Conservation (phyloP, 768 basidiomycete genomes). For the Boletus insuetus region DNA sequence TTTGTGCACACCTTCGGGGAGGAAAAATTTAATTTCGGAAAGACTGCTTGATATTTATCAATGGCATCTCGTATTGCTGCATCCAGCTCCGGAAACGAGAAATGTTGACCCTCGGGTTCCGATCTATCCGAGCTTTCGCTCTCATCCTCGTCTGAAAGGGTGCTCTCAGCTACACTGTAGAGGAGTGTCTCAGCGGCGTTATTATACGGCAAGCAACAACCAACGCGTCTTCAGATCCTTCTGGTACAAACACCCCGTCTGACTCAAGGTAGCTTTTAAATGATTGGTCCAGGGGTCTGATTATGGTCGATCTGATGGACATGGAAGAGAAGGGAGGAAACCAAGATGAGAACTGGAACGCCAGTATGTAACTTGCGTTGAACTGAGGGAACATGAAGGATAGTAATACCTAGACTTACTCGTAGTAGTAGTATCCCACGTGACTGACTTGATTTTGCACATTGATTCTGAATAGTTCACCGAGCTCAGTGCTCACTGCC, state of each 20-base stretch:
- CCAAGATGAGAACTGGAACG: slow-evolving; percentile 86
- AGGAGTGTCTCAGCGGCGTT: background rate
- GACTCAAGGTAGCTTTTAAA: slow-evolving; percentile 74
- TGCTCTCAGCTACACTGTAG: slow-evolving; percentile 49
- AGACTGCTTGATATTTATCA: slow-evolving; percentile 74
- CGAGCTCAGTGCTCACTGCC: background rate
- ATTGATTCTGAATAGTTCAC: background rate
- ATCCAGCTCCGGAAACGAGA: slow-evolving; percentile 83
- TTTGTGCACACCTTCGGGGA: slow-evolving; percentile 70
- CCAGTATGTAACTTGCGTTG: slow-evolving; percentile 51
- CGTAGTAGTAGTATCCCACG: background rate
- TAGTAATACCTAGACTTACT: too few species aligned
- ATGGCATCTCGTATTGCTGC: slow-evolving; percentile 62
- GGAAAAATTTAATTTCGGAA: slow-evolving; percentile 96
- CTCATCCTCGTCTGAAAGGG: slow-evolving; percentile 58
- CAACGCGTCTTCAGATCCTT: slow-evolving; percentile 76
- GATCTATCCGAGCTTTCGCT: slow-evolving; percentile 37
- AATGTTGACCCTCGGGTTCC: slow-evolving; percentile 37
- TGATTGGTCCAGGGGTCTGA: slow-evolving; percentile 60
- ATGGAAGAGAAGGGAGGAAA: slow-evolving; percentile 64
- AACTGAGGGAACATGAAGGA: slow-evolving; percentile 47
- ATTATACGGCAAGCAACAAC: slow-evolving; percentile 25
- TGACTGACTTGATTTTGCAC: slow-evolving; percentile 7
- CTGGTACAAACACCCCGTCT: slow-evolving; percentile 83
- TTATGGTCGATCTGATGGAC: slow-evolving; percentile 71